These are phyloP conservation scores for Colletotrichum sp. DNA, from an alignment of 2,329 filamentous ascomycete genomes.

Conservation along the genomic window DNA sequence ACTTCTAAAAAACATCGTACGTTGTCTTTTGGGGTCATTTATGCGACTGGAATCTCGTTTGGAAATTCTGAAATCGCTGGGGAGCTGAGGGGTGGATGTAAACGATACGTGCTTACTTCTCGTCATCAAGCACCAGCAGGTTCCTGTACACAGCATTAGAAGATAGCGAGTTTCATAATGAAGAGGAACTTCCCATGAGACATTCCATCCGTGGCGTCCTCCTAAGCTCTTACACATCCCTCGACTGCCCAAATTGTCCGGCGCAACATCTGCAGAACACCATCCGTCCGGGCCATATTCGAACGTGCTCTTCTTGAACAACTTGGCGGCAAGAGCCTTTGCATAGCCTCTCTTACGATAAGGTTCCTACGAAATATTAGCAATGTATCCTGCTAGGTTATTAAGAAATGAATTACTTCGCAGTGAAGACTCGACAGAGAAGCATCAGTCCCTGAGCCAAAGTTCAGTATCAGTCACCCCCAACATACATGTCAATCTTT, in stretches of 20 bases:
- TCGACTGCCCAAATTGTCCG: conserved; percentile 64
- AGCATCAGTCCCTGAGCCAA: conserved; percentile 58
- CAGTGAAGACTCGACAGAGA: conserved; percentile 67
- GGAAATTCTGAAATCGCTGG: background rate
- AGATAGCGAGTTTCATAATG: too few relatives aligned
- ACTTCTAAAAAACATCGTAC: background rate
- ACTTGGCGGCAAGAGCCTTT: conserved; percentile 62
- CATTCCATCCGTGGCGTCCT: conserved; percentile 58
- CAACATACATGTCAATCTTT: background rate
- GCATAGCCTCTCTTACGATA: conserved; percentile 69
- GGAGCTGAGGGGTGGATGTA: background rate
- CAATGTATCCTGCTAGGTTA: background rate
- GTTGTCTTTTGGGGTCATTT: background rate
- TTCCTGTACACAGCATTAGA: background rate
- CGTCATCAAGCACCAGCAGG: background rate
- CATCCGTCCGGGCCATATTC: conserved; percentile 55
- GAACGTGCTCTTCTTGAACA: conserved; percentile 57
- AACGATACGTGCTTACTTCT: background rate
- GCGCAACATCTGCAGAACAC: conserved; percentile 68
- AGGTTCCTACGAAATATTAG: conserved; percentile 37
- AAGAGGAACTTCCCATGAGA: conserved; percentile 61
- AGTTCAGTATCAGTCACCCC: background rate
- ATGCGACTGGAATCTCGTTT: background rate
- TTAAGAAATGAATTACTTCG: conserved; percentile 41
- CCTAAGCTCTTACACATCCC: conserved; percentile 67